Base-by-base conservation (phyloP, 2,329 filamentous ascomycete species). In the Xylariaceae sp. region DNA sequence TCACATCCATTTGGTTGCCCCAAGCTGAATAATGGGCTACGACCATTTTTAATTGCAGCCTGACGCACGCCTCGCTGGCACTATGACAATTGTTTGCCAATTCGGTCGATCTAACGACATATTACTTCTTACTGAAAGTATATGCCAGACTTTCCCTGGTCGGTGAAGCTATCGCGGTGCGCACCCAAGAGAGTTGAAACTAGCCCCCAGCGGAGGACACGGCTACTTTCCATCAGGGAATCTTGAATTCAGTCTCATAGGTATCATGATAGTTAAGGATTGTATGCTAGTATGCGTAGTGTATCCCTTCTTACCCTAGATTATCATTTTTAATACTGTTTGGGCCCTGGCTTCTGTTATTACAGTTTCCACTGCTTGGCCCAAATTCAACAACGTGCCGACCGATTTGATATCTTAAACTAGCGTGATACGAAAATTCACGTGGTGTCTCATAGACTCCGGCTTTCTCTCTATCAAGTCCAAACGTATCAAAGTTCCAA, bases 1-100 rank as follows among this genome's bases (percentile, higher is more conserved):
- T 57, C 44, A 42, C 16, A 10, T 39, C 43, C 16, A 39, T 45
- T 45, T 55, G 55, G 47, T 35, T 21, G 43, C 52, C 55, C 36
- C 52, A 40, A 49, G 39, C 26, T 32, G n/a, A 21, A 32, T 20
- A 18, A 49, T 18, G 40, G 16, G 44, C 37, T 26, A 26, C 16
- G 3, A 18, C n/a, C n/a, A n/a, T n/a, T n/a, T n/a, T n/a, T n/a
- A 50, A 52, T 40, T 45, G 36, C 43, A 55, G 29, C 46, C 42
- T 21, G 15, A 40, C 44, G 47, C 40, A 29, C 52, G 43, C 39
- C 42, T 46, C 16, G 55, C 18, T 42, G 41, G 33, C 43, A 35
- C 20, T 39, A 20, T 30, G 27, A 39, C 48, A 43, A 50, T 40
- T 35, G n/a, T 29, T 30, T 55, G 55, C 55, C 52, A 55, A 33